A percentile compares a stretch with the other conserved stretches of the same genome.
phyloP scores from a whole-genome alignment of 2,329 filamentous ascomycete species.

The Cephalotrichum gorgonifer region DNA sequence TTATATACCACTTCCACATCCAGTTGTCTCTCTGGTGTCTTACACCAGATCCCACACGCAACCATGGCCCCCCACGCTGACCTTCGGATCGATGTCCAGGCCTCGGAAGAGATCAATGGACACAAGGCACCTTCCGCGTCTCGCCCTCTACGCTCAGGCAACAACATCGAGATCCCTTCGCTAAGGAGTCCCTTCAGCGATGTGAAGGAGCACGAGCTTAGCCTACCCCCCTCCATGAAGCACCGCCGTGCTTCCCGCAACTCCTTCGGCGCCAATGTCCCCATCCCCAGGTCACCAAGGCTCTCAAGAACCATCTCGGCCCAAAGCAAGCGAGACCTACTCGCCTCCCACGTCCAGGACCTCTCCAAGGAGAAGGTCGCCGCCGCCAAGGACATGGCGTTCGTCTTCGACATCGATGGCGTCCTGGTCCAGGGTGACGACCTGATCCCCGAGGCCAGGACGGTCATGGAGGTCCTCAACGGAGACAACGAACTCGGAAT shows the following conservation, averaged over 20 bases:
- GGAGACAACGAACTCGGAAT: slow-evolving; percentile 62
- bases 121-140: too few species aligned
- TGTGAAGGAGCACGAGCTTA: slow-evolving; percentile 59
- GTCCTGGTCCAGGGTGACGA: slow-evolving; percentile 79
- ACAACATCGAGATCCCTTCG: slow-evolving; percentile 58
- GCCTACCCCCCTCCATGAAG: slow-evolving; percentile 55
- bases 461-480: slow-evolving; percentile 64
- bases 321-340: slow-evolving; percentile 48
- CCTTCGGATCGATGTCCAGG: too few species aligned
- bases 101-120: too few species aligned
- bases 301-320: slow-evolving; percentile 58
- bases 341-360: slow-evolving; percentile 61
- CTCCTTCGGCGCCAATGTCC: slow-evolving; percentile 63
- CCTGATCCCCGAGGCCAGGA: slow-evolving; percentile 66
- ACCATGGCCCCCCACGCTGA: not conserved
- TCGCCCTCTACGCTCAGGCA: too few species aligned
- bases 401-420: slow-evolving; percentile 85
- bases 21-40: too few species aligned
- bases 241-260: slow-evolving; percentile 61
- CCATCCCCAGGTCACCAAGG: slow-evolving; percentile 61
- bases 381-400: slow-evolving; percentile 64
- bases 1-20: too few species aligned
- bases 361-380: slow-evolving; percentile 54
- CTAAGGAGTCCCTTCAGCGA: slow-evolving; percentile 59
- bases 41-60: too few species aligned